Conservation (phyloP, 116 monocot genomes). For the Iris pallida region DNA sequence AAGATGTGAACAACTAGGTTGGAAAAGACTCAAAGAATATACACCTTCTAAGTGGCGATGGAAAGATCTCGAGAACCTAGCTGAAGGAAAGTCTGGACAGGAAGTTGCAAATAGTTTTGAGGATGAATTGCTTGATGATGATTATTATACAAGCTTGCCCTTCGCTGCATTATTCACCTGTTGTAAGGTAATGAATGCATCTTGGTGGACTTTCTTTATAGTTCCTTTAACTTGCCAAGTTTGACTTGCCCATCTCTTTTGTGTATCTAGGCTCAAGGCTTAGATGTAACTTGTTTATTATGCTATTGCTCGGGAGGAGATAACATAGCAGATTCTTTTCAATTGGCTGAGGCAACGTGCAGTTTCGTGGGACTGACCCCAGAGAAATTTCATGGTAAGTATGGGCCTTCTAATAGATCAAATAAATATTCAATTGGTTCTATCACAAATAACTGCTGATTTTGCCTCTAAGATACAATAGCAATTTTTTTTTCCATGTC, state of each 20-base stretch:
- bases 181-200: conserved; percentile 56
- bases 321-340: conserved; percentile 81
- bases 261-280: conserved; percentile 50
- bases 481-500: too few relatives aligned
- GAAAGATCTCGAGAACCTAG: conserved; percentile 56
- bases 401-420: too few relatives aligned
- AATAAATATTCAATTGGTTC: too few relatives aligned
- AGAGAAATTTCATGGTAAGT: conserved; percentile 40
- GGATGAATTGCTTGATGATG: conserved; percentile 62
- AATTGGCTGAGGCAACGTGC: conserved; percentile 72
- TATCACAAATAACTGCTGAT: too few relatives aligned
- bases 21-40: conserved; percentile 85
- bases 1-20: conserved; percentile 66
- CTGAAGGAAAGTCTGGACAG: conserved; percentile 39
- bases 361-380: conserved; percentile 47
- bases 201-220: neutral
- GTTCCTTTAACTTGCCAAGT: neutral
- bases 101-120: conserved; percentile 30
- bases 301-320: conserved; percentile 95
- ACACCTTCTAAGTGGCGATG: conserved; percentile 61
- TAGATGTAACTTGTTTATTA: conserved; percentile 85
- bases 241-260: conserved; percentile 1
- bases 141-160: conserved; percentile 80
- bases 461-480: too few relatives aligned
- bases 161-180: conserved; percentile 82